A percentile compares a stretch with the other conserved stretches of the same genome.
phyloP scores from a whole-genome alignment of 306 rosid species.

The Casuarina equisetifolia region DNA sequence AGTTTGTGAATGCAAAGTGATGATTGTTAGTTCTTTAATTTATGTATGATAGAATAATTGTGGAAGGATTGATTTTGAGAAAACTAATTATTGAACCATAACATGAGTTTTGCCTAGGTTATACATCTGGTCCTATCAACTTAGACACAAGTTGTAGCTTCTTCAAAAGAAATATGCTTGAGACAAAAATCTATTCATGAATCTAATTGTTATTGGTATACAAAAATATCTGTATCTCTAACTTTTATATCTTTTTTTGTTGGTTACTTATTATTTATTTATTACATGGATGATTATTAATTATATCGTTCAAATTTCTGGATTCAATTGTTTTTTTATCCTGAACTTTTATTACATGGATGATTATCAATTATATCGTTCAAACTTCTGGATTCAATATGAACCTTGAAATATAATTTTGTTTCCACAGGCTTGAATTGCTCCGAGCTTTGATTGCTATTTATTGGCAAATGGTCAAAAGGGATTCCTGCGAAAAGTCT shows the following conservation, averaged over 20 bases:
- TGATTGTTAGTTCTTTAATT: background rate
- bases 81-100: background rate
- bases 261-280: background rate
- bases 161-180: background rate
- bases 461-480: conserved; percentile 30
- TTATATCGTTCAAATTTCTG: background rate
- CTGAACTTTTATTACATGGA: background rate
- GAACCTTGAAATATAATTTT: conserved; percentile 27
- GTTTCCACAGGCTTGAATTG: conserved; percentile 41
- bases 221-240: too few species aligned
- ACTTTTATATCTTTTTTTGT: too few species aligned
- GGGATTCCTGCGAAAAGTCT: conserved; percentile 23
- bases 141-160: background rate
- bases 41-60: too few species aligned
- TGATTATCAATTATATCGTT: background rate
- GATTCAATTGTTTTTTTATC: background rate
- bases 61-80: too few species aligned
- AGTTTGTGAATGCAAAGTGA: background rate
- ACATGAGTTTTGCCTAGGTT: background rate
- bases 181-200: background rate
- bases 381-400: background rate
- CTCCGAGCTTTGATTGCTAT: conserved; percentile 37
- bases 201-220: background rate
- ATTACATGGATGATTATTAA: background rate
- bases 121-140: background rate